Evolutionary conservation across 2,329 filamentous ascomycete species (phyloP), one percentile per base, ranked within the genome.

Genomic region (Aspergillus japonicus): DNA sequence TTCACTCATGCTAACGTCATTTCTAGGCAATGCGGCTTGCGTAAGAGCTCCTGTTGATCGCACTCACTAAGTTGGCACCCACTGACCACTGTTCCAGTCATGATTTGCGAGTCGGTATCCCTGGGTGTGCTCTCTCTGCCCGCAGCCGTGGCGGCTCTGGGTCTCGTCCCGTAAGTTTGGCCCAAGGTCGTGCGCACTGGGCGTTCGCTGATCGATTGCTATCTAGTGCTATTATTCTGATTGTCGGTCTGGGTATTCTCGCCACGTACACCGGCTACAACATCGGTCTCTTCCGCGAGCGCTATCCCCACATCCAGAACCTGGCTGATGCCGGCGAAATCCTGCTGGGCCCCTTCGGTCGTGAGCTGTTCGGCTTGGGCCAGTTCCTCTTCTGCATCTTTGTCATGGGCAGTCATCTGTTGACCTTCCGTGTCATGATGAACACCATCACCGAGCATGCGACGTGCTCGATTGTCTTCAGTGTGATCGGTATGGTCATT

Each of bases 381-480:
- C 87, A 89, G 65, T 75, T 83, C 2, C 74, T 90, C 26, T 85
- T 90, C 72, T 79, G 90, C 33, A 78, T 88, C 62, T 89, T 91
- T 75, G 84, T 89, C 62, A 86, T 88, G 73, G 87, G 83, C 35
- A 88, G 87, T n/a, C 89, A 91, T 73, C 82, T 89, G 58, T 75
- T 90, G 63, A 89, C 87, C 0, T 89, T 89, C 64, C 83, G 83
- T 31, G 87, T 90, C 67, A 88, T 88, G 71, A 83, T 90, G 73
- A 86, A 86, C 66, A 86, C 82, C 55, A 77, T 91, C 44, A 87
- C 86, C 12, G 75, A 84, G 2, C 82, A 88, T 61, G 83, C 80
- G 0, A 81, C 82, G 0, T 90, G 87, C 73, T 87, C 85, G 5
- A 84, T 89, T 58, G 77, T 85, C 1, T 89, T 85, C 75, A 83